Base-by-base conservation (phyloP, 768 basidiomycete species). In the Russula brevipes region DNA sequence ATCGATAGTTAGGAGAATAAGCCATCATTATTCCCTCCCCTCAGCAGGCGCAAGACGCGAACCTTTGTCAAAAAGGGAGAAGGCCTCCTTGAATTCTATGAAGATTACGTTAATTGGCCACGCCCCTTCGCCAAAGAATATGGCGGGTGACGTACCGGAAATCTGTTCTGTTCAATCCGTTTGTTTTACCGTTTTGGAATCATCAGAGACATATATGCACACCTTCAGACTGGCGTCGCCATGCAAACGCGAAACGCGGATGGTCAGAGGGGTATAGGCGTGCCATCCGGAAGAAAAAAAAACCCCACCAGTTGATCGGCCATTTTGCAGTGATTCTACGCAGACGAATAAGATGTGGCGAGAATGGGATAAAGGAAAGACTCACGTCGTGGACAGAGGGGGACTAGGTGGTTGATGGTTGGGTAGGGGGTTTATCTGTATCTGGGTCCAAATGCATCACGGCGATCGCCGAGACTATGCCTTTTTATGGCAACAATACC, bases 61-160 rank as follows among this genome's bases (percentile, higher is more conserved):
- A 93, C 94, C 91, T 76, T 94, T 95, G 80, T 97, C 94, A 76
- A 98, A 98, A 24, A 98, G 83, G 63, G 94, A 93, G 80, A 98
- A 98, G 54, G 95, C 95, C 81, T 98, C 96, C 83, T 96, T 98
- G 85, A 95, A 98, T 77, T 96, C 94, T 91, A 73, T 35, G 50
- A n/a, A 33, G 41, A 51, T 31, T n/a, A 56, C 53, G 57, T 52
- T 47, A 24, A 30, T 39, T 54, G 33, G 14, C 11, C 42, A 35
- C 54, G 12, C 24, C 24, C 24, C 24, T 24, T 24, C 42, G 55
- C 17, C 6, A 12, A 42, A 36, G 44, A 41, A 63, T 39, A 52
- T 51, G 63, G 46, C 16, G 41, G 31, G 12, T 6, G 35, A 76
- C 85, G 51, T 72, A 92, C 93, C 93, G 71, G 91, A 85, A 70